Base-by-base conservation (phyloP, 2,329 filamentous ascomycete species). In the Teratosphaeria destructans region DNA sequence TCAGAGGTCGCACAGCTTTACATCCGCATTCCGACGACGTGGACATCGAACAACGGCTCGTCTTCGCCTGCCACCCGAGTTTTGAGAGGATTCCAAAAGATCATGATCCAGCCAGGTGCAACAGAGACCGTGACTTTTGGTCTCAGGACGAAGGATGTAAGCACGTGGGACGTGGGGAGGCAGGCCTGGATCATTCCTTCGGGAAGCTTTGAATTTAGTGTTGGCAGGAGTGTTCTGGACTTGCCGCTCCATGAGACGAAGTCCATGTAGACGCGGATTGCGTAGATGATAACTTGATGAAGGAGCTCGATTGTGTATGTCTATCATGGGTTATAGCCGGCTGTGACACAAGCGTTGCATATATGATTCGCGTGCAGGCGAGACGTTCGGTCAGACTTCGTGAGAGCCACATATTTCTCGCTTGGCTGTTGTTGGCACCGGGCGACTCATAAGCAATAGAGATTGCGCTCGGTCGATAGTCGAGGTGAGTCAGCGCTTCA, bases 1-100 rank as follows among this genome's bases (percentile, higher is more conserved):
- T 76, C 79, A 27, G 81, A 83, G 63, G 79, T 83, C 54, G 77
- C 78, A 5, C 81, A 83, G 66, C 66, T 83, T 19, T 74, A 73
- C 60, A 55, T 74, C 6, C 59, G 67, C 27, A 69, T 73, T 11
- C 69, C 69, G 0, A 62, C 66, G 16, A 63, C 63, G 12, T 54
- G 53, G 53, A 54, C 53, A 14, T 89, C 62, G 14, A 73, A 72
- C 26, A 95, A 65, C 55, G 69, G 81, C 79, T 49, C 43, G 3
- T 29, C 75, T 74, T 62, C 74, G 79, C 59, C 65, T 2, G 64
- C 65, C 34, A 71, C 68, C 19, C 64, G 67, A 55, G 64, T 66
- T 1, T 60, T 74, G 47, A 59, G 72, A 27, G 72, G 71, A 1
- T 74, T 73, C 52, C 62, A 69, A 54, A 73, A 73, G 60, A 60